phyloP scores from a whole-genome alignment of 345 rosid species.

The Bretschneidera sinensis region DNA sequence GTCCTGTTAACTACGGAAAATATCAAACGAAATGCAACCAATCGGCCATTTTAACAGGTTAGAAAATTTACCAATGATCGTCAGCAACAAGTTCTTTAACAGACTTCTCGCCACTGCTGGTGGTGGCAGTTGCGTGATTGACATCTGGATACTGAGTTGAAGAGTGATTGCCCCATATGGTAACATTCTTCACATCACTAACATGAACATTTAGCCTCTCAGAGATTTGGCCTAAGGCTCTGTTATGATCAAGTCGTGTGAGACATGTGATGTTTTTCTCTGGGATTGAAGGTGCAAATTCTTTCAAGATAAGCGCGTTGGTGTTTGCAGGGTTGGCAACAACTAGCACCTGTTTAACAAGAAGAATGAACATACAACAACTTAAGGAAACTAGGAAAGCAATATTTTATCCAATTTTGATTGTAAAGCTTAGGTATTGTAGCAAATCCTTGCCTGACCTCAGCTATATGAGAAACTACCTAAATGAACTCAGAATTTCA shows the following conservation, averaged over 20 bases:
- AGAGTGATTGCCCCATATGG: slow-evolving; percentile 92
- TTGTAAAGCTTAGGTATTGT: no score
- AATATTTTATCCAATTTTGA: no score
- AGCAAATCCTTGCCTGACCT: no score
- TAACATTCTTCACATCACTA: slow-evolving; percentile 58
- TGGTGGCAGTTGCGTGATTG: slow-evolving; percentile 53
- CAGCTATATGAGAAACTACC: no score
- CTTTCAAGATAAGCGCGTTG: slow-evolving; percentile 72
- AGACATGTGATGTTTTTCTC: slow-evolving; percentile 77
- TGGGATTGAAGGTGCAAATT: slow-evolving; percentile 78
- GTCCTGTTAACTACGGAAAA: background rate
- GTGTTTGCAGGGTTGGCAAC: slow-evolving; percentile 92
- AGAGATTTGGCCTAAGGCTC: slow-evolving; percentile 69
- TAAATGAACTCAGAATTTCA: no score
- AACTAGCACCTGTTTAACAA: slow-evolving; percentile 42
- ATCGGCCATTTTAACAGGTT: background rate
- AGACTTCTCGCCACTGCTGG: slow-evolving; percentile 35
- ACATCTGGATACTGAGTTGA: slow-evolving; percentile 87
- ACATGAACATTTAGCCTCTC: slow-evolving; percentile 54
- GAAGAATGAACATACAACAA: background rate
- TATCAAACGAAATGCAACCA: background rate
- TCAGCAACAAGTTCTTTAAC: slow-evolving; percentile 46
- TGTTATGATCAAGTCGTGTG: slow-evolving; percentile 78
- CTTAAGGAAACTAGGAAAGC: no score
- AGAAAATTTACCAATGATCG: slow-evolving; percentile 43